A percentile compares a stretch with the other conserved stretches of the same genome.
These are phyloP conservation scores for Xylaria bambusicola DNA, from an alignment of 495 filamentous ascomycete species.

Conservation along the genomic window DNA sequence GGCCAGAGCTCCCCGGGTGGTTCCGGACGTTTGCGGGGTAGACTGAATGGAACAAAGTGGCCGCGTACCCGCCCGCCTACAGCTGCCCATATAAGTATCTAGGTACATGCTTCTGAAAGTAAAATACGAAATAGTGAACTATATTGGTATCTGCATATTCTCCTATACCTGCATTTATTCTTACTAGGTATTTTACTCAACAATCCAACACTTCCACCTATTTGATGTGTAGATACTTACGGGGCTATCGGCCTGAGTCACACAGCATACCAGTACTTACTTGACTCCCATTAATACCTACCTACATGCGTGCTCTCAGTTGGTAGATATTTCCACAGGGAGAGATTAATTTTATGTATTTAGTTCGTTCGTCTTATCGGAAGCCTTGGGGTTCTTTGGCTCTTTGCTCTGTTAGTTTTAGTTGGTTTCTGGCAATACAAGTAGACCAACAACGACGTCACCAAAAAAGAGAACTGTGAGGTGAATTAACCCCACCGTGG, in stretches of 20 bases:
- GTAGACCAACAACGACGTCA: slow-evolving; percentile 8
- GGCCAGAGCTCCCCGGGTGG: slow-evolving; percentile 13
- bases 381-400: too few relatives aligned
- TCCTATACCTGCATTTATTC: not conserved
- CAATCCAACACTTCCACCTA: too few relatives aligned
- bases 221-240: too few relatives aligned
- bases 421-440: too few relatives aligned
- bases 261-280: not conserved
- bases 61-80: not conserved
- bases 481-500: slow-evolving; percentile 39
- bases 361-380: too few relatives aligned
- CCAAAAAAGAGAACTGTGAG: too few relatives aligned
- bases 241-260: slow-evolving; percentile 17
- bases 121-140: not conserved
- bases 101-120: too few relatives aligned
- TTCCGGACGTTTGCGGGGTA: slow-evolving; percentile 23
- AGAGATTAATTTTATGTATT: too few relatives aligned
- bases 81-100: not conserved
- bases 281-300: not conserved
- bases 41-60: not conserved
- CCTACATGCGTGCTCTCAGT: not conserved
- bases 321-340: too few relatives aligned
- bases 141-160: slow-evolving; percentile 8
- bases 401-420: too few relatives aligned
- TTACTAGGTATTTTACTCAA: too few relatives aligned